Base-by-base conservation (phyloP, 768 basidiomycete genomes). In the Guyanaporus albipodus region DNA sequence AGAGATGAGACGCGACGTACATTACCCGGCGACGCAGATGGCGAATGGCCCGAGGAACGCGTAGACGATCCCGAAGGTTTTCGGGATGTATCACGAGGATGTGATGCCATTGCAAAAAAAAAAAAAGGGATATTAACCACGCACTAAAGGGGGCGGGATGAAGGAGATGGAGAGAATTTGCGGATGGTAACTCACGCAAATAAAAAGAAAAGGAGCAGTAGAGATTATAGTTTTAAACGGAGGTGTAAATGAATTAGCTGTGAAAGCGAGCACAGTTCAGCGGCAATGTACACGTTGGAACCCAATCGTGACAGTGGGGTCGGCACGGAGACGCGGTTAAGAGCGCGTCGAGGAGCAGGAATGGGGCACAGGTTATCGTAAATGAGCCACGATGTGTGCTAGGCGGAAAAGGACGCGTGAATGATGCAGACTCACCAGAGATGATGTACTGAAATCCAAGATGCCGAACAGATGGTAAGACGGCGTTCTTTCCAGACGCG, bases 61-160 rank as follows among this genome's bases (percentile, higher is more conserved):
- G 77, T 75, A n/a, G 84, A 82, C 22, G 85, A 83, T 45, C 76
- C 78, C 27, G 85, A 85, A 33, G 82, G 80, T 58, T 85, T 85
- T 59, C 82, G 78, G 19, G 82, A 75, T 35, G 76, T 70, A 55
- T 73, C 69, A 37, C 67, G 71, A 55, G 54, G 45, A 46, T 56
- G 71, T 55, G 63, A 66, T 55, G 51, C 55, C 63, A 68, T 73
- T 41, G 50, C 48, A 53, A 37, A 50, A 47, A 42, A 52, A 47
- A 53, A 37, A 50, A 47, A 42, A 52, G 48, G 28, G 57, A 56
- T 54, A 56, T 59, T 59, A 60, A 62, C 55, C 60, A 62, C 63
- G 57, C 57, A 60, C 61, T 64, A 46, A 35, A 34, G 29, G 27
- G 56, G 53, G 23, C 24, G 18, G 29, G 52, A 58, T 56, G 56